Evolutionary conservation across 768 basidiomycete species (phyloP).

Genomic region (Leccinum uliginosum): DNA sequence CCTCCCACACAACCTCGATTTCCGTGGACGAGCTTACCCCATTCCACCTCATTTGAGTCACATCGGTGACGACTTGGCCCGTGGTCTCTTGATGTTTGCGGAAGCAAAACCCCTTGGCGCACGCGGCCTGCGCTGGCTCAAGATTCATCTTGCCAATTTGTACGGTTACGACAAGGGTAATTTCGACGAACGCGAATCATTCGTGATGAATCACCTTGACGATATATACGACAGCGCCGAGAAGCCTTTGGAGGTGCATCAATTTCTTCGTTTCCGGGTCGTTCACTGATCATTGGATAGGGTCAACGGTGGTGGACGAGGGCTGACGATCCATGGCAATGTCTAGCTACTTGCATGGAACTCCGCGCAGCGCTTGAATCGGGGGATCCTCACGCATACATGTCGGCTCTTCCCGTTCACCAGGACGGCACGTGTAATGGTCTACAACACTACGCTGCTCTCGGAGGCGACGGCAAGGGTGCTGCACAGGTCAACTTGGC

Average conservation of each 20-base stretch:
- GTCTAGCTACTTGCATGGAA: conserved; percentile 89
- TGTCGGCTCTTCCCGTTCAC: conserved; percentile 82
- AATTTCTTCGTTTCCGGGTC: background rate
- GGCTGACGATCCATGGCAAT: conserved; percentile 98
- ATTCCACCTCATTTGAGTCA: conserved; percentile 94
- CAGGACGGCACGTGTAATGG: conserved; percentile 99
- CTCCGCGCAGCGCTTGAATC: conserved; percentile 76
- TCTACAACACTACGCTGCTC: conserved; percentile 95
- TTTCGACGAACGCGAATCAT: conserved; percentile 88
- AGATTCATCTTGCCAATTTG: conserved; percentile 91
- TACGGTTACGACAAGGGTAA: conserved; percentile 93
- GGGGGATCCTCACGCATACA: conserved; percentile 51
- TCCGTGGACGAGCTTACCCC: conserved; percentile 95
- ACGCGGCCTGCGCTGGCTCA: conserved; percentile 88
- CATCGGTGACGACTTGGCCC: conserved; percentile 89
- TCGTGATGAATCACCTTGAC: conserved; percentile 65
- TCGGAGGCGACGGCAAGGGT: conserved; percentile 87
- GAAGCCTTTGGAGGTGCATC: conserved; percentile 67
- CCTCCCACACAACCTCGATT: conserved; percentile 95
- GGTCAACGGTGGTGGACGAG: conserved; percentile 83
- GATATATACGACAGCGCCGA: conserved; percentile 81
- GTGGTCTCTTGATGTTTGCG: conserved; percentile 82
- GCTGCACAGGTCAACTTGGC: conserved; percentile 91
- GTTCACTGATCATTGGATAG: conserved; percentile 30
- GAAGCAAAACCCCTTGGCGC: conserved; percentile 76